Evolutionary conservation across 2,329 filamentous ascomycete genomes (phyloP).

Genomic region (Fusarium sp.): DNA sequence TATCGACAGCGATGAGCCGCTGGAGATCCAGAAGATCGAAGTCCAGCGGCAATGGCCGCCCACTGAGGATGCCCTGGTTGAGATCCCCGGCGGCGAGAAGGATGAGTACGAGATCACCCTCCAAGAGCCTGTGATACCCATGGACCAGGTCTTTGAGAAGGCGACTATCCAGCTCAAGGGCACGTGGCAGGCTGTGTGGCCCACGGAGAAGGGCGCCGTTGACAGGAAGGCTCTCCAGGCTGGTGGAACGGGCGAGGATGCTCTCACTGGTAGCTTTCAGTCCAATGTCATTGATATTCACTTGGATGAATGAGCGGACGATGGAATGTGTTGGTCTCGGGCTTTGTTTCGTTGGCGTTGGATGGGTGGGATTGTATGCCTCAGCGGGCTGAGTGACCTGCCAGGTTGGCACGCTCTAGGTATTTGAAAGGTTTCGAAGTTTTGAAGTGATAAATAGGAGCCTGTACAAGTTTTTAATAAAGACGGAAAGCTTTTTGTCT

Average conservation of each 20-base stretch:
- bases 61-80: constrained; percentile 55
- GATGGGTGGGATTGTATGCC: background rate
- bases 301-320: constrained; percentile 10
- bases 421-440: background rate
- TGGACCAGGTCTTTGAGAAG: constrained; percentile 52
- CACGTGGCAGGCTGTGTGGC: constrained; percentile 55
- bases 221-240: constrained; percentile 39
- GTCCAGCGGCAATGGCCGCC: constrained; percentile 61
- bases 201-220: constrained; percentile 43
- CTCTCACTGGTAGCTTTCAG: constrained; percentile 40
- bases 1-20: constrained; percentile 50
- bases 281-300: constrained; percentile 42
- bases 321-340: background rate
- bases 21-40: constrained; percentile 57
- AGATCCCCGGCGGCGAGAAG: constrained; percentile 57
- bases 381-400: background rate
- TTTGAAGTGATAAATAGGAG: too few species aligned
- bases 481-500: background rate
- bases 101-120: constrained; percentile 55
- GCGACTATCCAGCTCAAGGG: constrained; percentile 56
- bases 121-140: constrained; percentile 55
- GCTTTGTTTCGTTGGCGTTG: background rate
- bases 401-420: background rate
- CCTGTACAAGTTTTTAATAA: background rate
- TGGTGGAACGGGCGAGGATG: constrained; percentile 33